Evolutionary conservation across 805 yeast species (phyloP), one percentile per base, ranked within the genome.

Genomic region (Saturnispora zaruensis): DNA sequence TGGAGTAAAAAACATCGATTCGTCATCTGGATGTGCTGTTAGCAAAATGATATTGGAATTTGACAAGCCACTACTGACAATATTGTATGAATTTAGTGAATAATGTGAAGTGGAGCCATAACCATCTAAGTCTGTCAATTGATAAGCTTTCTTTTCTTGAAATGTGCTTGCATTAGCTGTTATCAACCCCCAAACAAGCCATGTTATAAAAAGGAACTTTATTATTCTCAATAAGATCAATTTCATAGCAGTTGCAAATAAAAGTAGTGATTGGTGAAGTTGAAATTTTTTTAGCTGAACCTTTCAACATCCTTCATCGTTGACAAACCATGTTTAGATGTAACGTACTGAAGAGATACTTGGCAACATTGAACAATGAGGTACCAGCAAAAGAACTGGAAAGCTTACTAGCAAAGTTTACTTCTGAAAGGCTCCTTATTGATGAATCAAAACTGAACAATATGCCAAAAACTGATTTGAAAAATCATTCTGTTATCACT

Each of bases 21-120:
- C 99, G 65, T 93, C 99, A 66, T 93, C 99, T 0, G 99, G 99
- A 66, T 93, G 99, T 0, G 96, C 96, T 38, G 89, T 82, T 11
- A 91, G 54, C 18, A 66, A 38, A 3, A 64, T 50, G 9, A 66
- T 52, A 41, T 65, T 63, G 4, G 64, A 45, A 38, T 62, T 53
- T 1, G 49, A 48, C 13, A 66, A 38, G 1, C 46, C 54, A 30
- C 56, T 48, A 1, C 44, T 13, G 4, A 54, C 26, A 11, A 66
- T 53, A 4, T 53, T 42, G 2, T 55, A 49, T 2, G 58, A 44
- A 49, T 65, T 66, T 18, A 64, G 34, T 16, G 44, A 21, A 25
- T 46, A 46, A 37, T 37, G 28, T 26, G 48, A 30, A 3, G 41
- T 36, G 13, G 32, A 37, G 13, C 25, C 47, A 36, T 45, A 45